Base-by-base conservation (phyloP, 257 asterid genomes). In the Fraxinus pennsylvanica region DNA sequence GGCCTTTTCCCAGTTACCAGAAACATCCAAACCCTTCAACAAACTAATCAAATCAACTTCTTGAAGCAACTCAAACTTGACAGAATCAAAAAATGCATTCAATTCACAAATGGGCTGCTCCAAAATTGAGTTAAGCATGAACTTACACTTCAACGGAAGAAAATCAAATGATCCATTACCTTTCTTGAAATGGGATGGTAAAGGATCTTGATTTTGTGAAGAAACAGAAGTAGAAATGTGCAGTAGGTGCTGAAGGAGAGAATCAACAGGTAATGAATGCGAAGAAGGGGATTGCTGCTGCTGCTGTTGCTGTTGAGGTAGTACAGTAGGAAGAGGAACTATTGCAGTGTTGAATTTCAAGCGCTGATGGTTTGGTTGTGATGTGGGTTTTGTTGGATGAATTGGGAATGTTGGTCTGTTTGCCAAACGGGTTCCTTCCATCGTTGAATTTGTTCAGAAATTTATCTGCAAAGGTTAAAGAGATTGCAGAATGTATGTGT, bases 341-440 rank as follows among this genome's bases (percentile, higher is more conserved):
- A 79, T 85, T 38, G 94, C 74, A 69, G 86, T 36, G 78, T 84
- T 88, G 89, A 86, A 83, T 67, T 89, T 92, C 38, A 85, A 74
- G 82, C 85, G 84, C 10, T 74, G 87, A 77, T 74, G 89, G 78
- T 82, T 85, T 9, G 88, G 91, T 35, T 79, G 81, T 59, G 90
- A 68, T 67, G 86, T 67, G 12, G 96, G 92, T 72, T 92, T 92
- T 9, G 91, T 68, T 43, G 87, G 86, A 38, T 85, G 96, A 33
- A 85, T 72, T 2, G 97, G 97, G 74, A 92, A 82, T 39, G 90
- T 78, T 9, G 98, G 97, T 74, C 90, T 85, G 80, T 88, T 89
- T 30, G 97, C 93, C 71, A 87, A 90, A 27, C 88, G 84, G 73
- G 92, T 77, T 72, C 97, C 99, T 82, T 94, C 99, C 99, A 94